A percentile compares a stretch with the other conserved stretches of the same genome.
Conservation (phyloP, 371 early-diverging fungal species). For the Parasitella parasitica region DNA sequence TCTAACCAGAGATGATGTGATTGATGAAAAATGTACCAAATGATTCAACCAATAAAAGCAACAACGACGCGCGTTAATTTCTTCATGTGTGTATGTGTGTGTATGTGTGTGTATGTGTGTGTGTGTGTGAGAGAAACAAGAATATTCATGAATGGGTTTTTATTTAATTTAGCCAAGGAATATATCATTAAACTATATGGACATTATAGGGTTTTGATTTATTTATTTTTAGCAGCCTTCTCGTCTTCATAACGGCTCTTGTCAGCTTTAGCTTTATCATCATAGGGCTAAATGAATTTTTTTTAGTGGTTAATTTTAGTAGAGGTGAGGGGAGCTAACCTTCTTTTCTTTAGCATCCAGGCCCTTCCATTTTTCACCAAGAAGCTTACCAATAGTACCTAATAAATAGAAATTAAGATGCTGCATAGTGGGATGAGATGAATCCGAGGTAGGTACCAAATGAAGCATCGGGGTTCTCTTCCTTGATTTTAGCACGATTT, state of each 20-base stretch:
- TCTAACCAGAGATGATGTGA: too few relatives aligned
- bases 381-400: slow-evolving; percentile 70
- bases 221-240: slow-evolving; percentile 43
- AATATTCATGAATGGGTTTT: not conserved
- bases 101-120: not conserved
- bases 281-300: slow-evolving; percentile 44
- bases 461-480: slow-evolving; percentile 70
- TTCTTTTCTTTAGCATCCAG: slow-evolving; percentile 61
- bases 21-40: too few relatives aligned
- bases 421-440: not conserved
- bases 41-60: not conserved
- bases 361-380: slow-evolving; percentile 77
- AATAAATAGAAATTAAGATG: not conserved
- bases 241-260: slow-evolving; percentile 77
- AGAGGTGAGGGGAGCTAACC: too few relatives aligned
- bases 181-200: slow-evolving; percentile 3
- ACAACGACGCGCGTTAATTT: slow-evolving; percentile 7
- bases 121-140: not conserved
- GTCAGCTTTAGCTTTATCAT: slow-evolving; percentile 57
- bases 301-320: not conserved
- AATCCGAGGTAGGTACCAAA: slow-evolving; percentile 56
- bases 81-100: slow-evolving; percentile 3
- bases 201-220: too few relatives aligned
- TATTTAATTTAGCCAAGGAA: not conserved
- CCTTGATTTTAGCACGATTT: slow-evolving; percentile 62